Conservation (phyloP, 306 rosid species). For the Begonia masoniana region DNA sequence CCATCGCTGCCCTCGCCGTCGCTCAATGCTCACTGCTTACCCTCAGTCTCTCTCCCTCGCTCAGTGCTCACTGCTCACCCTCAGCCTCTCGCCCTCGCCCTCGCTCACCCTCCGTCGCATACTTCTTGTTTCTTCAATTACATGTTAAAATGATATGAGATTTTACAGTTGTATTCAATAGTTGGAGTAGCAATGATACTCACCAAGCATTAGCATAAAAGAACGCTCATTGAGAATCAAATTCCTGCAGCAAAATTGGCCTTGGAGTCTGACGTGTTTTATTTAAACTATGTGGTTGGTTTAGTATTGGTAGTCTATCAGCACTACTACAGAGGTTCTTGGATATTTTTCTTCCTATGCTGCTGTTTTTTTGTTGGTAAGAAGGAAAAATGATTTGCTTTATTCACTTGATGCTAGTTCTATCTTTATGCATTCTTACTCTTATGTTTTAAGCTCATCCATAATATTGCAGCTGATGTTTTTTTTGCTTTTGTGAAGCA, state of each 20-base stretch:
- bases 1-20: too few species aligned
- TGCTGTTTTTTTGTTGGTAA: conserved; percentile 99
- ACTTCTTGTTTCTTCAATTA: too few species aligned
- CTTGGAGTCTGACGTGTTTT: conserved; percentile 64
- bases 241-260: conserved; percentile 58
- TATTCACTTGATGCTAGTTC: conserved; percentile 35
- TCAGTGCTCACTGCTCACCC: too few species aligned
- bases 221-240: conserved; percentile 40
- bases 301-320: conserved; percentile 81
- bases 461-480: conserved; percentile 32
- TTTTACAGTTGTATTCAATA: conserved; percentile 14
- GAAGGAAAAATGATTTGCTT: conserved; percentile 40
- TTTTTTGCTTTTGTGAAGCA: conserved; percentile 36
- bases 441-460: conserved; percentile 17
- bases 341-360: conserved; percentile 93
- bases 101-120: too few species aligned
- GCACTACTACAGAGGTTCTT: conserved; percentile 86
- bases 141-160: conserved; percentile 19
- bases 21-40: too few species aligned
- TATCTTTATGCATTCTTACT: conserved; percentile 24
- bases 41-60: too few species aligned
- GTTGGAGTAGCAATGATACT: conserved; percentile 25
- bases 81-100: too few species aligned
- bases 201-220: conserved; percentile 24
- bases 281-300: conserved; percentile 52